Conservation (phyloP, 352 stramenopile species). For the Peronospora farinosa region DNA sequence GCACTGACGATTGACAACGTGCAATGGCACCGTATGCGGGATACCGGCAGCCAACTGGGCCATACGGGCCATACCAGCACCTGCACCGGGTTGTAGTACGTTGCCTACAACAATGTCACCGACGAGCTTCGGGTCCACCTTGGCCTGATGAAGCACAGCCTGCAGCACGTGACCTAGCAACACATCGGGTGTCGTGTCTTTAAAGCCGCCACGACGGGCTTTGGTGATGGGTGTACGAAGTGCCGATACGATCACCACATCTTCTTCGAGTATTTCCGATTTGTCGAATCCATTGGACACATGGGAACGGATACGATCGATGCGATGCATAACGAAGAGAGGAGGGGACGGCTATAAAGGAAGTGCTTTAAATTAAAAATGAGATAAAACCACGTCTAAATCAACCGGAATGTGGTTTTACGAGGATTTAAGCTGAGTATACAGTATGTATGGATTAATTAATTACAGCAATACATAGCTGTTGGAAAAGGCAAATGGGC, state of each 20-base stretch:
- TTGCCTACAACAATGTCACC: conserved; percentile 84
- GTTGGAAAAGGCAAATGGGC: too few species aligned
- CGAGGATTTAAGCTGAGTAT: too few species aligned
- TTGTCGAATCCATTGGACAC: conserved; percentile 33
- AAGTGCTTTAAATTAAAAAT: too few species aligned
- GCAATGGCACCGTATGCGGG: conserved; percentile 65
- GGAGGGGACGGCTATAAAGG: too few species aligned
- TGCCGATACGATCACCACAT: conserved; percentile 82
- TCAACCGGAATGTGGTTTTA: too few species aligned
- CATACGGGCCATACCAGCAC: conserved; percentile 73
- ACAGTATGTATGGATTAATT: too few species aligned
- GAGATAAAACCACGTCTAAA: too few species aligned
- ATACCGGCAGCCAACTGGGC: conserved; percentile 73
- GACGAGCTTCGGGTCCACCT: conserved; percentile 70
- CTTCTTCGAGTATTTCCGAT: conserved; percentile 37
- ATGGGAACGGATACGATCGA: conserved; percentile 68
- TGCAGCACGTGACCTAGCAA: conserved; percentile 81
- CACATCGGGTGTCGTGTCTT: conserved; percentile 88
- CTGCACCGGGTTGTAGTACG: conserved; percentile 75
- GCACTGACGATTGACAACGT: conserved; percentile 84
- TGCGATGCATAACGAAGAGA: conserved; percentile 46
- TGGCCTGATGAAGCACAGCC: conserved; percentile 76
- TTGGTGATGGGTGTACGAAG: conserved; percentile 85
- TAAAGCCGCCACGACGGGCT: conserved; percentile 83
- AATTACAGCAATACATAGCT: too few species aligned